A percentile compares a stretch with the other conserved stretches of the same genome.
phyloP scores from a whole-genome alignment of 2,329 filamentous ascomycete genomes.

The Pseudogymnoascus pannorum region DNA sequence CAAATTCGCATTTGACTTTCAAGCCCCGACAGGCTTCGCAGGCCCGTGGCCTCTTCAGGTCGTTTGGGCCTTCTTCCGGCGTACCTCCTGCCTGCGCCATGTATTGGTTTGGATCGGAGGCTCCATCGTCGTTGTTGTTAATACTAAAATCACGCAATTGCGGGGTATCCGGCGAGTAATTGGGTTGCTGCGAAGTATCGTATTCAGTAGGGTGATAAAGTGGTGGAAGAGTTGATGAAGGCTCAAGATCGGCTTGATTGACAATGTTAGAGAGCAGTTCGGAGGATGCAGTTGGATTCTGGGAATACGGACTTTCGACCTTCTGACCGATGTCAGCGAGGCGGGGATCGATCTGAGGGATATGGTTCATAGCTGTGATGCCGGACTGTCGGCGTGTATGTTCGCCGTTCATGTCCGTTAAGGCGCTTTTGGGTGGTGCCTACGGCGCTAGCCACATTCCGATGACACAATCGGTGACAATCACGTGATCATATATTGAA shows the following conservation, averaged over 20 bases:
- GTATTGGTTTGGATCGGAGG: conserved; percentile 7
- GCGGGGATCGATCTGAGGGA: conserved; percentile 8
- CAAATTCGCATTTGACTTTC: conserved; percentile 36
- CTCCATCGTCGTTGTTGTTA: conserved; percentile 3
- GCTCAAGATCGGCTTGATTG: neutral
- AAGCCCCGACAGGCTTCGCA: conserved; percentile 37
- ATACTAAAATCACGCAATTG: conserved; percentile 4
- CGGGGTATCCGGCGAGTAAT: conserved; percentile 7
- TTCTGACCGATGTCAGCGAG: conserved; percentile 8
- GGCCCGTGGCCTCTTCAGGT: conserved; percentile 31
- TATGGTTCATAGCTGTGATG: conserved; percentile 4
- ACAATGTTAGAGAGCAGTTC: neutral
- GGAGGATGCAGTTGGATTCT: neutral
- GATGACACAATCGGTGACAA: neutral
- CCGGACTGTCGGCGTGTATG: conserved; percentile 8
- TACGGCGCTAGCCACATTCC: neutral
- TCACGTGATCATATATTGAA: neutral
- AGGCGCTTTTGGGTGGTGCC: conserved; percentile 1
- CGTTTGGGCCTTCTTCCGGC: conserved; percentile 19
- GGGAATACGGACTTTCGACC: conserved; percentile 2
- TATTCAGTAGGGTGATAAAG: conserved; percentile 6
- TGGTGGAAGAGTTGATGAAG: conserved; percentile 3
- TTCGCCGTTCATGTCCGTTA: conserved; percentile 5
- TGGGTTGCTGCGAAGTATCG: neutral
- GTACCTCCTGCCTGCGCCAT: conserved; percentile 15